Conservation (phyloP, 1,284 basidiomycete genomes). For the Ganoderma multipileum region DNA sequence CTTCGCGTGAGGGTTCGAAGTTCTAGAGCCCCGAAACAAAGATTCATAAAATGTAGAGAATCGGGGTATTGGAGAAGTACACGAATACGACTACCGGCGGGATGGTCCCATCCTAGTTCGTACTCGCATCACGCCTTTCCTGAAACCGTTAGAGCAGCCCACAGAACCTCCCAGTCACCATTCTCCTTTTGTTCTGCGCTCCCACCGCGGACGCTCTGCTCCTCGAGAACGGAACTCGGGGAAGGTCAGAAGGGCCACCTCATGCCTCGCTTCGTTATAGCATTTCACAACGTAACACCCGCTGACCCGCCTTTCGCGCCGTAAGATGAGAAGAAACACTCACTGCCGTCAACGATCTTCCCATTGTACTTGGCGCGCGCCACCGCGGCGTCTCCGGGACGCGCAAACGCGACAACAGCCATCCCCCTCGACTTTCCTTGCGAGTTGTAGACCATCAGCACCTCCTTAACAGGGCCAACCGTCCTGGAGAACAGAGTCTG, state of each 20-base stretch:
- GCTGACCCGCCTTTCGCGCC: neutral
- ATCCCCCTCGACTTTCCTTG: conserved; percentile 77
- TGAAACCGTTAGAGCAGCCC: neutral
- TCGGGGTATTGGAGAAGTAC: neutral
- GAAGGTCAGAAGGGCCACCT: neutral
- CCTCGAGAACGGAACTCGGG: neutral
- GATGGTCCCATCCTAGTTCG: neutral
- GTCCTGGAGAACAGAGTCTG: conserved; percentile 79
- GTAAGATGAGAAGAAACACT: conserved; percentile 40
- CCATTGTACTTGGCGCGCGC: conserved; percentile 74
- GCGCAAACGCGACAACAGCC: conserved; percentile 72
- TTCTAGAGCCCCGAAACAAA: neutral
- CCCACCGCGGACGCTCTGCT: neutral
- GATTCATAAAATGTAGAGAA: neutral
- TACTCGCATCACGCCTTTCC: neutral
- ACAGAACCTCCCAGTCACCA: neutral
- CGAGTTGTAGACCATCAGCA: conserved; percentile 73
- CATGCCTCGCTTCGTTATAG: neutral
- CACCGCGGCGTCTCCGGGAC: conserved; percentile 61
- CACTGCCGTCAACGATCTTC: conserved; percentile 78
- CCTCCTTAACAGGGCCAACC: conserved; percentile 72
- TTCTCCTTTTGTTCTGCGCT: neutral
- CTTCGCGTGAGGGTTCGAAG: neutral
- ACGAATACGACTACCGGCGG: neutral
- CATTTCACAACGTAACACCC: neutral